Conservation (phyloP, 768 basidiomycete species). For the Trametes villosa region DNA sequence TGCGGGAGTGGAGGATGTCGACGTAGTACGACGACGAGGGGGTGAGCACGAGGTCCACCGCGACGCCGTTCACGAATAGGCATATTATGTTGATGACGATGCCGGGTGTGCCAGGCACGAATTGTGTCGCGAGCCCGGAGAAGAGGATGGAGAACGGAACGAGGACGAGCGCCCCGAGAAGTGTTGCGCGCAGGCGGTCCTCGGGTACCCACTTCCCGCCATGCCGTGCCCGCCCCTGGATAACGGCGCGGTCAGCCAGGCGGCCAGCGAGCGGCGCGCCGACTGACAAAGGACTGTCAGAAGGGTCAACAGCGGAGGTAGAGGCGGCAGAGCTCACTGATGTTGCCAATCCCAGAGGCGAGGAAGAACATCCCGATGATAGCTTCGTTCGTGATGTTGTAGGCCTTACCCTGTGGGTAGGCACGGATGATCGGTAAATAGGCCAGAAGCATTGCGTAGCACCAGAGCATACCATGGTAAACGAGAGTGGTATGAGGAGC, state of each 20-base stretch:
- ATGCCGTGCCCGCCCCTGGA: constrained; percentile 50
- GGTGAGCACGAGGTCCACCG: constrained; percentile 61
- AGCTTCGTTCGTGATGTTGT: constrained; percentile 59
- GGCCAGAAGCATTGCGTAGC: background rate
- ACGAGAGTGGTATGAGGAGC: constrained; percentile 63
- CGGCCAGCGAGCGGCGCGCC: constrained; percentile 63
- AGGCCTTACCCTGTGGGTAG: constrained; percentile 56
- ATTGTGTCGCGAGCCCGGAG: constrained; percentile 54
- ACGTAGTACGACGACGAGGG: constrained; percentile 61
- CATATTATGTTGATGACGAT: constrained; percentile 56
- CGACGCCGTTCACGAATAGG: constrained; percentile 66
- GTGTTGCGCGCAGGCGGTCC: constrained; percentile 61
- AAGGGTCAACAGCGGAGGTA: background rate
- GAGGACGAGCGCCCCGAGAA: constrained; percentile 50
- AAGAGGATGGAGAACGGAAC: constrained; percentile 55
- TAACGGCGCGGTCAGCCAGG: constrained; percentile 60
- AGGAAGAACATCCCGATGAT: constrained; percentile 63
- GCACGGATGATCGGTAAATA: background rate
- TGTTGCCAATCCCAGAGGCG: constrained; percentile 60
- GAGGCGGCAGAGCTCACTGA: constrained; percentile 41
- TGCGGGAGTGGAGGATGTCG: constrained; percentile 61
- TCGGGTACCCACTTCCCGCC: constrained; percentile 68
- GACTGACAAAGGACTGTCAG: constrained; percentile 38
- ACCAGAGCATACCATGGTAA: constrained; percentile 57
- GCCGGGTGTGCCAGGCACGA: constrained; percentile 53